These are phyloP conservation scores for Tricholoma furcatifolium DNA, from an alignment of 768 basidiomycete genomes.

Conservation along the genomic window DNA sequence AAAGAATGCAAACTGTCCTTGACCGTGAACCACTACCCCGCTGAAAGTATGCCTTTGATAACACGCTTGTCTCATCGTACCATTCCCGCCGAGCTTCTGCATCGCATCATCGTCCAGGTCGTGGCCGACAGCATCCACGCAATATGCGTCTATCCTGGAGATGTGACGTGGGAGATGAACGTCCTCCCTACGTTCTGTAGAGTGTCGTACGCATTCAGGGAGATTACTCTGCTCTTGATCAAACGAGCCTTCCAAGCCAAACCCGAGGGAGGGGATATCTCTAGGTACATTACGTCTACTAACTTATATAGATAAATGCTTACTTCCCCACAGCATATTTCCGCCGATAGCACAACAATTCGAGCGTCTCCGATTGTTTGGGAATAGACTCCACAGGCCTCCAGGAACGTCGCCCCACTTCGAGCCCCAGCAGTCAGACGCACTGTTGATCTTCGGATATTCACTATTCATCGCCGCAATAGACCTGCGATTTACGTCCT, in stretches of 20 bases:
- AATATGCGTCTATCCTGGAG: slow-evolving; percentile 28
- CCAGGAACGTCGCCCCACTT: slow-evolving; percentile 19
- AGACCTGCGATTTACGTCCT: slow-evolving; percentile 24
- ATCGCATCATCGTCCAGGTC: slow-evolving; percentile 31
- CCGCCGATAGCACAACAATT: slow-evolving; percentile 9
- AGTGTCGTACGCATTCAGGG: slow-evolving; percentile 33
- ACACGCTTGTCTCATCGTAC: background rate
- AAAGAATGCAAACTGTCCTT: slow-evolving; percentile 1
- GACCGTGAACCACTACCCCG: background rate
- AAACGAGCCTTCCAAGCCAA: slow-evolving; percentile 29
- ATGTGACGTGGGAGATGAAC: slow-evolving; percentile 33
- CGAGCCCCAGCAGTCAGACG: slow-evolving; percentile 23
- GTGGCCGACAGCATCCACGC: slow-evolving; percentile 32
- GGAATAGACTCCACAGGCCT: slow-evolving; percentile 22
- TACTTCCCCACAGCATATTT: slow-evolving; percentile 6
- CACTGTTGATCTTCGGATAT: slow-evolving; percentile 29
- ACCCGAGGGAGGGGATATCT: background rate
- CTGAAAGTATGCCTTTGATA: background rate
- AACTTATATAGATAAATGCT: background rate
- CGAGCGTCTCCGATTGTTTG: slow-evolving; percentile 20
- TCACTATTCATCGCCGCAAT: slow-evolving; percentile 29
- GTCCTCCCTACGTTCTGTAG: slow-evolving; percentile 29
- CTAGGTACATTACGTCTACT: slow-evolving; percentile 15
- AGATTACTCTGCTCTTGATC: slow-evolving; percentile 31
- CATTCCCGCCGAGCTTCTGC: slow-evolving; percentile 37